phyloP scores from a whole-genome alignment of 345 rosid species.

The Raphanus raphanistrum region DNA sequence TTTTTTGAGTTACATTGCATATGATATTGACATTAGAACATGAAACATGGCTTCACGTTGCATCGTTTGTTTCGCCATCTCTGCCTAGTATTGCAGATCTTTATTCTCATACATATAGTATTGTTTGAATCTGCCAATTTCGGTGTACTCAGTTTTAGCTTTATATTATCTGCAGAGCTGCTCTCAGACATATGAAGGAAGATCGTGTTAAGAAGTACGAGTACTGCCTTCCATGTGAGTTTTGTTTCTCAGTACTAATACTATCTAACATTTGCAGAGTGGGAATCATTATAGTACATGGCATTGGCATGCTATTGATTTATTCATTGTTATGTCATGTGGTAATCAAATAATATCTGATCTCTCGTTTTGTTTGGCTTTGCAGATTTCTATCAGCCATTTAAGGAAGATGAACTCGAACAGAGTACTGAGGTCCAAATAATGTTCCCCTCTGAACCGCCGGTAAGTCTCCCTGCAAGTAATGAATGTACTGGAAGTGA shows the following conservation, averaged over 20 bases:
- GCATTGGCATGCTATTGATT: neutral
- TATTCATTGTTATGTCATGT: neutral
- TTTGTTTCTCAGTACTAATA: slow-evolving; percentile 16
- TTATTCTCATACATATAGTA: neutral
- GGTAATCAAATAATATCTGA: neutral
- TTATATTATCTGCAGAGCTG: slow-evolving; percentile 61
- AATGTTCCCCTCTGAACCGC: slow-evolving; percentile 77
- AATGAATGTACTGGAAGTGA: slow-evolving; percentile 13
- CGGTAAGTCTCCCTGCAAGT: slow-evolving; percentile 54
- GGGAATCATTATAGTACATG: slow-evolving; percentile 6
- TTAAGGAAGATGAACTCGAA: slow-evolving; percentile 83
- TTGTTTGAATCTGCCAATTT: neutral
- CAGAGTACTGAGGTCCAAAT: slow-evolving; percentile 85
- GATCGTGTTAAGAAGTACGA: slow-evolving; percentile 87
- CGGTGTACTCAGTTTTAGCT: slow-evolving; percentile 20
- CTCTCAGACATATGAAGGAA: slow-evolving; percentile 85
- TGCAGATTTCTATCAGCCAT: slow-evolving; percentile 87
- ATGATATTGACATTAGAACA: neutral
- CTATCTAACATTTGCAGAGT: neutral
- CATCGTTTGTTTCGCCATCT: slow-evolving; percentile 5
- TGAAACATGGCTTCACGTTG: neutral
- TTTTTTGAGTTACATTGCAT: neutral
- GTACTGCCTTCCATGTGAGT: slow-evolving; percentile 97
- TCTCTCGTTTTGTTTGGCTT: neutral
- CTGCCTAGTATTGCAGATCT: neutral